Evolutionary conservation across 1,284 basidiomycete genomes (phyloP).

Genomic region (Ustilago xerochloae): DNA sequence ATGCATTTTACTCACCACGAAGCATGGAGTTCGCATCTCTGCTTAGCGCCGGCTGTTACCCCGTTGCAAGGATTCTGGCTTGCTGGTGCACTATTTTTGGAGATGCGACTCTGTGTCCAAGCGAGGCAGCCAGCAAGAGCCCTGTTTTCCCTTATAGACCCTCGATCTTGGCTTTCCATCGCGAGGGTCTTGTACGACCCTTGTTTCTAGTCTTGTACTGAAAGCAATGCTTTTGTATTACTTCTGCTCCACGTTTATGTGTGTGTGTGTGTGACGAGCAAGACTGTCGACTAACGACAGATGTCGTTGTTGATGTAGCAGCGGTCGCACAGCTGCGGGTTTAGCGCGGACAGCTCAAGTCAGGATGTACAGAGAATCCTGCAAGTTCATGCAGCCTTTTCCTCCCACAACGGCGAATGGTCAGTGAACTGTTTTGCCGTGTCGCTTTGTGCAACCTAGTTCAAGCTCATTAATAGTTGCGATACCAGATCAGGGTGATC

Average conservation of each 20-base stretch:
- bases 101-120: neutral
- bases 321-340: neutral
- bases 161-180: conserved; percentile 17
- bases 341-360: no score
- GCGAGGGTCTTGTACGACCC: neutral
- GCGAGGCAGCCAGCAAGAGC: conserved; percentile 3
- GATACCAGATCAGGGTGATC: neutral
- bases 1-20: no score
- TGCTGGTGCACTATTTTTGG: no score
- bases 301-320: neutral
- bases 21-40: no score
- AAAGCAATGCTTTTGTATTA: no score
- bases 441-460: neutral
- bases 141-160: conserved; percentile 7
- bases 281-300: neutral
- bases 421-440: neutral
- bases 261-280: no score
- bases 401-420: neutral
- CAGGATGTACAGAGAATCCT: neutral
- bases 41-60: neutral
- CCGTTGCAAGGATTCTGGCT: neutral
- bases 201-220: neutral
- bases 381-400: conserved; percentile 5
- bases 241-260: no score
- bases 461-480: neutral